Percentiles rank a stretch among this genome's conserved stretches.
Evolutionary conservation across 257 asterid genomes (phyloP).

Genomic region (Forsythia suspensa): DNA sequence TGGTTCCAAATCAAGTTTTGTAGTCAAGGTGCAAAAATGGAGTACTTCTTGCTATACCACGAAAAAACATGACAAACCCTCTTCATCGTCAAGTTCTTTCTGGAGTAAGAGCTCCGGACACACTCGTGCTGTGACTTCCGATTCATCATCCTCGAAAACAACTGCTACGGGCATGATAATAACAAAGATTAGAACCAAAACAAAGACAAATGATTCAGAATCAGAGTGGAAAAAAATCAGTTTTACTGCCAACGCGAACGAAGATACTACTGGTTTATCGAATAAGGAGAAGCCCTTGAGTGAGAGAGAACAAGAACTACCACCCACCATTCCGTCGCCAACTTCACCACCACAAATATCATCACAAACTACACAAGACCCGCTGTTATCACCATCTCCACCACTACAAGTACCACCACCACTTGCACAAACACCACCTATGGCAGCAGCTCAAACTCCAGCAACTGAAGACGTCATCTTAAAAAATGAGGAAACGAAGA

Average conservation of each 20-base stretch:
- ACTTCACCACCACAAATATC: constrained; percentile 23
- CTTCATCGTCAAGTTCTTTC: constrained; percentile 16
- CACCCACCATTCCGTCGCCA: constrained; percentile 25
- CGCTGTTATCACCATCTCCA: background rate
- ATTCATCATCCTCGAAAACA: constrained; percentile 20
- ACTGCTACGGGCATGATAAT: constrained; percentile 7
- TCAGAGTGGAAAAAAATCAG: constrained; percentile 8
- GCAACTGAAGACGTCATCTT: constrained; percentile 3
- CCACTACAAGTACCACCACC: constrained; percentile 25
- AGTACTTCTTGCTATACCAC: constrained; percentile 44
- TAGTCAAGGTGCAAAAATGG: constrained; percentile 54
- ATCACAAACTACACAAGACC: constrained; percentile 11
- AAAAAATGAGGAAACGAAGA: constrained; percentile 21
- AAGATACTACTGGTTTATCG: constrained; percentile 12
- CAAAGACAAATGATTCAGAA: constrained; percentile 14
- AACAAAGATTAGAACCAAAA: constrained; percentile 21
- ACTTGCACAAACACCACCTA: constrained; percentile 12
- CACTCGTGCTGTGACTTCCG: constrained; percentile 8
- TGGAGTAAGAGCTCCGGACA: constrained; percentile 27
- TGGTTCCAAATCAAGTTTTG: constrained; percentile 39
- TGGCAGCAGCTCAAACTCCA: constrained; percentile 16
- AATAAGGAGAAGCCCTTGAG: constrained; percentile 71
- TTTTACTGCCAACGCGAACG: constrained; percentile 17
- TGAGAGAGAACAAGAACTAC: constrained; percentile 61
- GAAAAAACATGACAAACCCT: constrained; percentile 29